These are phyloP conservation scores for Platanthera zijinensis DNA, from an alignment of 106 monocot species.

Conservation along the genomic window DNA sequence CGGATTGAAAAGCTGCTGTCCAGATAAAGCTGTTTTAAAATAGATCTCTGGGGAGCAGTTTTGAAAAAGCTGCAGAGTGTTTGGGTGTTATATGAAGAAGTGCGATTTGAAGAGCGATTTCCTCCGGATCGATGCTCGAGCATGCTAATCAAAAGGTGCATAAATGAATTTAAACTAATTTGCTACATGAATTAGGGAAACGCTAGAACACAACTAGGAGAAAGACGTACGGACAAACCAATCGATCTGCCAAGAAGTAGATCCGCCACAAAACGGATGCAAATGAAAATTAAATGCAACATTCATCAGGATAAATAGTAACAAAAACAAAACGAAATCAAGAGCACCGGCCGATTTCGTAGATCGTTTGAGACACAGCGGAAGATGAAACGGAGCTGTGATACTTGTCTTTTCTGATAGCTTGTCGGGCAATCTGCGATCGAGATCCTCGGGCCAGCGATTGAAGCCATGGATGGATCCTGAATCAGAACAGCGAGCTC, in stretches of 20 bases:
- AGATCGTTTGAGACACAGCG: background rate
- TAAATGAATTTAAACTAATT: background rate
- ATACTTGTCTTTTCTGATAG: background rate
- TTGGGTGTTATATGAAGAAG: too few relatives aligned
- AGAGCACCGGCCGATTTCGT: background rate
- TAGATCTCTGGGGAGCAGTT: too few relatives aligned
- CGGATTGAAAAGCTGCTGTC: too few relatives aligned
- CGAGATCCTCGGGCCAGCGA: slow-evolving; percentile 1
- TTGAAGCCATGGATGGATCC: slow-evolving; percentile 5
- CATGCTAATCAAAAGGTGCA: background rate
- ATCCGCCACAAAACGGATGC: background rate
- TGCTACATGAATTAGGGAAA: background rate
- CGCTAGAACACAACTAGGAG: background rate
- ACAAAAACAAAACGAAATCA: background rate
- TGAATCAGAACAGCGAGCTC: background rate
- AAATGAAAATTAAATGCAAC: background rate
- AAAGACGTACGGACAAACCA: background rate
- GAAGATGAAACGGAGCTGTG: background rate
- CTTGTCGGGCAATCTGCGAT: background rate
- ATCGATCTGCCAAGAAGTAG: background rate
- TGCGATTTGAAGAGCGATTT: too few relatives aligned
- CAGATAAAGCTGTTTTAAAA: too few relatives aligned
- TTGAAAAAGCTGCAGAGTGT: too few relatives aligned
- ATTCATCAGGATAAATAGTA: background rate
- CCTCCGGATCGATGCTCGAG: background rate